Percentiles rank a stretch among this genome's conserved stretches.
Evolutionary conservation across 1,284 basidiomycete species (phyloP).

Genomic region (Melanopsichium pennsylvanicum): DNA sequence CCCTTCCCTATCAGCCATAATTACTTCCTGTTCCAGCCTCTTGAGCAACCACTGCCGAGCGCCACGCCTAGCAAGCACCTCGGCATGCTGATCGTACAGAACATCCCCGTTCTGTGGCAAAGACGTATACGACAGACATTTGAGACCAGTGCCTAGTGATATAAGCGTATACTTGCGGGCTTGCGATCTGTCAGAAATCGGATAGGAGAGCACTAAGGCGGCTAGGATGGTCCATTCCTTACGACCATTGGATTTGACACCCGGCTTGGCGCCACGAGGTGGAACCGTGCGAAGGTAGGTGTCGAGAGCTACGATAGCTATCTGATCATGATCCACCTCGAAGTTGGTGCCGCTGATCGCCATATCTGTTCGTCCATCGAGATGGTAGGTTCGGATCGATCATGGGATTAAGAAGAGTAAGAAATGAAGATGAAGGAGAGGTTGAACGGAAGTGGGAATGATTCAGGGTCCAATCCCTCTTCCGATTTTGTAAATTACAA

Average conservation of each 20-base stretch:
- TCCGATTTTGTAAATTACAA: neutral
- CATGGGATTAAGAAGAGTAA: neutral
- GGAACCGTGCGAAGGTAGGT: conserved; percentile 32
- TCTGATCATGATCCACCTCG: conserved; percentile 17
- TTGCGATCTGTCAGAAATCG: neutral
- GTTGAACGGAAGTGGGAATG: too few relatives aligned
- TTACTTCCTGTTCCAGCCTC: conserved; percentile 70
- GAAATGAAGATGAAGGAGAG: neutral
- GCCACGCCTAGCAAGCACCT: conserved; percentile 82
- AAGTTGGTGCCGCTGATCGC: neutral
- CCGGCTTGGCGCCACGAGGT: conserved; percentile 42
- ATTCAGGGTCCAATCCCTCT: conserved; percentile 10
- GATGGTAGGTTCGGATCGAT: too few relatives aligned
- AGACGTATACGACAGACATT: conserved; percentile 77
- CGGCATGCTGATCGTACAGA: conserved; percentile 88
- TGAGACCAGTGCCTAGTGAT: conserved; percentile 82
- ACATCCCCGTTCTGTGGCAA: conserved; percentile 79
- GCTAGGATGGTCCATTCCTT: conserved; percentile 55
- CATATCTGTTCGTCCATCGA: conserved; percentile 2
- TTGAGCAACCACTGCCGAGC: conserved; percentile 81
- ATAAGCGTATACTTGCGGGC: conserved; percentile 66
- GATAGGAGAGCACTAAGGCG: conserved; percentile 29
- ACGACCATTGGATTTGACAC: conserved; percentile 22
- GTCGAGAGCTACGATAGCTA: conserved; percentile 13
- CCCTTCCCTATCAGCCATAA: neutral